These are phyloP conservation scores for Quercus tomentella DNA, from an alignment of 331 rosid species.

Conservation along the genomic window DNA sequence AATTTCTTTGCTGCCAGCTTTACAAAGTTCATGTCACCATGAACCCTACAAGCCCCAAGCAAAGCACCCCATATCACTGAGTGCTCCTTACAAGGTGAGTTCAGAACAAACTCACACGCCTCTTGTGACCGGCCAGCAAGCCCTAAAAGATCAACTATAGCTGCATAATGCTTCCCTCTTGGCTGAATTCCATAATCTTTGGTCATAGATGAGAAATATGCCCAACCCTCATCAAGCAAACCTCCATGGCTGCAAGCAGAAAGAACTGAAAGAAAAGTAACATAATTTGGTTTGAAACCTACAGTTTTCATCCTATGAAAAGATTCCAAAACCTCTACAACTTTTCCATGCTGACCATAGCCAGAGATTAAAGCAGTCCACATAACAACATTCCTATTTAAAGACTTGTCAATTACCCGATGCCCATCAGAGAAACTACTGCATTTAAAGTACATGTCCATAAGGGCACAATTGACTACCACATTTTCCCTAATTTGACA, in stretches of 20 bases:
- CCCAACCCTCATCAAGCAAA: slow-evolving; percentile 57
- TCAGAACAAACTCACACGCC: too few species aligned
- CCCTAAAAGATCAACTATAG: slow-evolving; percentile 68
- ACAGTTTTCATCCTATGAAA: slow-evolving; percentile 56
- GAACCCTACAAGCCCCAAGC: too few species aligned
- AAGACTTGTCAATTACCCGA: slow-evolving; percentile 43
- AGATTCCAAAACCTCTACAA: slow-evolving; percentile 50
- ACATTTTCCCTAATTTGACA: slow-evolving; percentile 39
- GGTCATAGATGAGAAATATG: slow-evolving; percentile 57
- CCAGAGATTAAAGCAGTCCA: slow-evolving; percentile 76
- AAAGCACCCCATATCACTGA: too few species aligned
- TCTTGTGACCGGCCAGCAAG: slow-evolving; percentile 45
- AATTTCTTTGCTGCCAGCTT: too few species aligned
- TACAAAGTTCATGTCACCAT: too few species aligned
- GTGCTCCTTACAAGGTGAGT: too few species aligned
- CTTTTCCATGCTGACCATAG: slow-evolving; percentile 68
- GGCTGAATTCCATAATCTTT: slow-evolving; percentile 58
- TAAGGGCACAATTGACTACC: too few species aligned
- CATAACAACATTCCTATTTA: slow-evolving; percentile 57
- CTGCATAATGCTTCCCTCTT: slow-evolving; percentile 63
- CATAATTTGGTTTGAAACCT: slow-evolving; percentile 62
- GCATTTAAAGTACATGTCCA: slow-evolving; percentile 35
- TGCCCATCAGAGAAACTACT: slow-evolving; percentile 53
- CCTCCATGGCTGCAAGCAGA: slow-evolving; percentile 82
- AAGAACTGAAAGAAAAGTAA: slow-evolving; percentile 75